These are phyloP conservation scores for Blastobotrys americana DNA, from an alignment of 805 yeast species.

Conservation along the genomic window DNA sequence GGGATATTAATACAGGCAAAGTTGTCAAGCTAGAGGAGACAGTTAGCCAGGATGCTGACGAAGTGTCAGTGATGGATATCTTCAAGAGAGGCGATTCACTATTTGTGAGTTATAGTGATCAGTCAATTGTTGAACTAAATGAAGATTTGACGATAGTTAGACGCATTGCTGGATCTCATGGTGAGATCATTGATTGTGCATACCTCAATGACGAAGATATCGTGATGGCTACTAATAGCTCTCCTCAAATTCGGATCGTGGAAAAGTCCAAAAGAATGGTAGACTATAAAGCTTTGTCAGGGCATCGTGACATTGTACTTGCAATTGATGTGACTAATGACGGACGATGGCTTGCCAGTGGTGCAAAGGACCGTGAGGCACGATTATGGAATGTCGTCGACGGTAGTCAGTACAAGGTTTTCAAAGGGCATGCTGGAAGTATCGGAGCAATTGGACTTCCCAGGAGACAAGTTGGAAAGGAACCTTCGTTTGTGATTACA, in stretches of 20 bases:
- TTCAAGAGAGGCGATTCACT: constrained; percentile 28
- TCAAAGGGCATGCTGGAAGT: constrained; percentile 81
- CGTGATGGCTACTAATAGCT: constrained; percentile 81
- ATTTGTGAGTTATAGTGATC: constrained; percentile 69
- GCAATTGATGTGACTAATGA: constrained; percentile 69
- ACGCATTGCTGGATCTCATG: constrained; percentile 86
- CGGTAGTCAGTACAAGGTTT: constrained; percentile 43
- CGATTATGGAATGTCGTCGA: constrained; percentile 63
- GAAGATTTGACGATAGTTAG: constrained; percentile 38
- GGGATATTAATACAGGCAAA: constrained; percentile 47
- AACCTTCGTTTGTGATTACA: constrained; percentile 57
- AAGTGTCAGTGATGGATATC: constrained; percentile 60
- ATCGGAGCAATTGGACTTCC: constrained; percentile 79
- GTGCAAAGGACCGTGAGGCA: constrained; percentile 82
- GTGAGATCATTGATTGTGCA: constrained; percentile 85
- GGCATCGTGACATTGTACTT: constrained; percentile 81
- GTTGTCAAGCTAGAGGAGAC: constrained; percentile 22
- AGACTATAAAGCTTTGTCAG: constrained; percentile 60
- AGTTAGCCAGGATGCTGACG: constrained; percentile 42
- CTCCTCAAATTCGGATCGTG: constrained; percentile 76
- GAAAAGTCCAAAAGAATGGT: constrained; percentile 44
- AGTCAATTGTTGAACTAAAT: constrained; percentile 56
- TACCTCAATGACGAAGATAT: constrained; percentile 51
- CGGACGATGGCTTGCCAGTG: constrained; percentile 88
- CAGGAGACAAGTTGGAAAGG: constrained; percentile 26